Percentiles rank a stretch among this genome's conserved stretches.
Evolutionary conservation across 371 early-diverging fungal genomes (phyloP).

Genomic region (Dipsacomyces acuminosporus): DNA sequence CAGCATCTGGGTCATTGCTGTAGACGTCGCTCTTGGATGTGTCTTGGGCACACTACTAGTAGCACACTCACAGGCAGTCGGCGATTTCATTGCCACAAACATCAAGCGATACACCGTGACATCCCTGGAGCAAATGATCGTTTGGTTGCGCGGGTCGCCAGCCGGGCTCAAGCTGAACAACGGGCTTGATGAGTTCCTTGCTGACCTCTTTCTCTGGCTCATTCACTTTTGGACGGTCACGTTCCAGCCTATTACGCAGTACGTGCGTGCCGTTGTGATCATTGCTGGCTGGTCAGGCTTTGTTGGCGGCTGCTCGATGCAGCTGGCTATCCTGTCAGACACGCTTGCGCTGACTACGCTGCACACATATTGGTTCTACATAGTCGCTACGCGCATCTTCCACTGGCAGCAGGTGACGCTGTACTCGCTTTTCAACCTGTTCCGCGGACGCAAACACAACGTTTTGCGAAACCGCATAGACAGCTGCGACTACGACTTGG

Average conservation of each 20-base stretch:
- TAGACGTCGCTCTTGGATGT: conserved; percentile 86
- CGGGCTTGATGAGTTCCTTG: conserved; percentile 82
- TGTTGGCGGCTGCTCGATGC: conserved; percentile 79
- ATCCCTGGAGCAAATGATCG: conserved; percentile 62
- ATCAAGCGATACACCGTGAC: conserved; percentile 55
- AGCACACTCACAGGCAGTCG: conserved; percentile 56
- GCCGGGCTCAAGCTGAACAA: conserved; percentile 95
- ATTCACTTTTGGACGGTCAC: conserved; percentile 74
- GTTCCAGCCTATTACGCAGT: conserved; percentile 38
- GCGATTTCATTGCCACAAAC: conserved; percentile 51
- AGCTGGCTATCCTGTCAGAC: conserved; percentile 76
- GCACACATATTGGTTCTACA: conserved; percentile 91
- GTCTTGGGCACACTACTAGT: conserved; percentile 72
- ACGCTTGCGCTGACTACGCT: conserved; percentile 74
- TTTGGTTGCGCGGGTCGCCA: conserved; percentile 91
- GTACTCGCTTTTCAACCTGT: conserved; percentile 82
- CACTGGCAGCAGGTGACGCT: conserved; percentile 84
- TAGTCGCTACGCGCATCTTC: conserved; percentile 86
- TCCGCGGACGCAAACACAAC: conserved; percentile 89
- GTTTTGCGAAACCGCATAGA: conserved; percentile 90
- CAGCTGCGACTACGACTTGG: conserved; percentile 87
- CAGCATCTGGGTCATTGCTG: conserved; percentile 90
- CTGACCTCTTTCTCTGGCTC: conserved; percentile 90
- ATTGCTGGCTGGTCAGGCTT: conserved; percentile 70
- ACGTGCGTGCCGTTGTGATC: conserved; percentile 63